Conservation (phyloP, 1,139 yeast genomes). For the Saccharomyces hybrid region DNA sequence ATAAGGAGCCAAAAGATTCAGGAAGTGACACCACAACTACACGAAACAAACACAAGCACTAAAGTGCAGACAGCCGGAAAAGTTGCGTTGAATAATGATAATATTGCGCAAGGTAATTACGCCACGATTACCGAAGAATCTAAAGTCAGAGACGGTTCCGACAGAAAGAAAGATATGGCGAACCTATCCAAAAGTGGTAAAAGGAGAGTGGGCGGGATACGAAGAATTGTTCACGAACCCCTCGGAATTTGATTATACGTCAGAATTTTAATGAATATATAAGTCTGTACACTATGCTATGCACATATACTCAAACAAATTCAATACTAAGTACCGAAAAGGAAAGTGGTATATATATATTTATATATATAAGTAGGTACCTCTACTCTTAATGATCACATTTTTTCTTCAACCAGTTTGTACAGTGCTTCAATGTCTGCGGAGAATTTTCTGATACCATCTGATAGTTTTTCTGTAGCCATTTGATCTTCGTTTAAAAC, state of each 20-base stretch:
- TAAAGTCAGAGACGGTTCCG: background rate
- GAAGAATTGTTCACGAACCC: slow-evolving; percentile 3
- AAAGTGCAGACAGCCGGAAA: background rate
- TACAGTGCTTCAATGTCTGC: slow-evolving; percentile 83
- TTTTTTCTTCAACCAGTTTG: slow-evolving; percentile 63
- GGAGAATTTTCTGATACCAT: slow-evolving; percentile 95
- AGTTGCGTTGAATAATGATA: background rate
- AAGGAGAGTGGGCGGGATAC: background rate
- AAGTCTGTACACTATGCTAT: background rate
- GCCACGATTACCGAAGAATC: background rate
- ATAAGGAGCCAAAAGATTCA: slow-evolving; percentile 5
- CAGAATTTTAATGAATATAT: background rate
- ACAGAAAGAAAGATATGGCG: background rate
- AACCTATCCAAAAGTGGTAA: background rate
- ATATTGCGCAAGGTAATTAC: background rate
- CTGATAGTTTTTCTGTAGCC: slow-evolving; percentile 96
- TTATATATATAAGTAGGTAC: background rate
- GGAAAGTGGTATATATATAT: background rate
- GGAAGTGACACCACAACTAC: background rate
- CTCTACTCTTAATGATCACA: slow-evolving; percentile 32
- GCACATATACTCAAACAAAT: background rate
- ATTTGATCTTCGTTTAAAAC: slow-evolving; percentile 89
- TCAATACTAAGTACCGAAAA: background rate
- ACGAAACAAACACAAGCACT: background rate
- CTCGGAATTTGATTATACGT: background rate